Evolutionary conservation across 495 filamentous ascomycete species (phyloP).

Genomic region (Cercophora sp.): DNA sequence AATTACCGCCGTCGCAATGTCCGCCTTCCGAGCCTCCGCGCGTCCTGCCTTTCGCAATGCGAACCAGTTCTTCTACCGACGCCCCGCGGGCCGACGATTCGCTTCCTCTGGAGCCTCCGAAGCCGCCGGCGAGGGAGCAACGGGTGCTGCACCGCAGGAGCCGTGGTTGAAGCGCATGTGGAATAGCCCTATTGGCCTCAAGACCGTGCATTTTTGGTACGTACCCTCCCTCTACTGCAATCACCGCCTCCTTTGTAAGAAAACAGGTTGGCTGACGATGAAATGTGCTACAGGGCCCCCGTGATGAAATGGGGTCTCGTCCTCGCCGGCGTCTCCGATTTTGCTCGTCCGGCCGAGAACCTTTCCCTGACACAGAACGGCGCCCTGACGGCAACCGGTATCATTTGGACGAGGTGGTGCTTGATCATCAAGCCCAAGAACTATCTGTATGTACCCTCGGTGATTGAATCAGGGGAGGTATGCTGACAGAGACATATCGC

Average conservation of each 20-base stretch:
- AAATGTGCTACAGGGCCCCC: constrained; percentile 71
- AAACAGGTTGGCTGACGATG: neutral
- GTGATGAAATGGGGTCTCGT: constrained; percentile 98
- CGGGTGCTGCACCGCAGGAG: too few relatives aligned
- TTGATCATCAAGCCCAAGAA: constrained; percentile 93
- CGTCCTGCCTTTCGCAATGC: constrained; percentile 39
- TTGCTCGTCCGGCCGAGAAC: constrained; percentile 84
- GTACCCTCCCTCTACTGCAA: neutral
- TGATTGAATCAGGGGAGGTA: neutral
- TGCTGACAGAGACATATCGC: neutral
- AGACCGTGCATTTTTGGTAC: constrained; percentile 97
- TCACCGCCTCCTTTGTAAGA: neutral
- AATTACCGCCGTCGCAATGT: constrained; percentile 29
- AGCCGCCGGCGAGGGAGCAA: too few relatives aligned
- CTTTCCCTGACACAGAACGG: constrained; percentile 89
- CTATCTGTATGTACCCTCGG: constrained; percentile 58
- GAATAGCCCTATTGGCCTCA: constrained; percentile 82
- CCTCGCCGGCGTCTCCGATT: constrained; percentile 86
- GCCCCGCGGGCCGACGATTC: constrained; percentile 56
- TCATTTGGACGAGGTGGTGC: constrained; percentile 99
- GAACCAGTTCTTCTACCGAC: constrained; percentile 48
- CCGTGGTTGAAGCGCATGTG: constrained; percentile 69
- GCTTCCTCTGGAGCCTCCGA: constrained; percentile 26
- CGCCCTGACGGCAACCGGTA: constrained; percentile 82
- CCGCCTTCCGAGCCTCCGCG: constrained; percentile 48